Base-by-base conservation (phyloP, 495 filamentous ascomycete genomes). In the Trichoderma parareesei region DNA sequence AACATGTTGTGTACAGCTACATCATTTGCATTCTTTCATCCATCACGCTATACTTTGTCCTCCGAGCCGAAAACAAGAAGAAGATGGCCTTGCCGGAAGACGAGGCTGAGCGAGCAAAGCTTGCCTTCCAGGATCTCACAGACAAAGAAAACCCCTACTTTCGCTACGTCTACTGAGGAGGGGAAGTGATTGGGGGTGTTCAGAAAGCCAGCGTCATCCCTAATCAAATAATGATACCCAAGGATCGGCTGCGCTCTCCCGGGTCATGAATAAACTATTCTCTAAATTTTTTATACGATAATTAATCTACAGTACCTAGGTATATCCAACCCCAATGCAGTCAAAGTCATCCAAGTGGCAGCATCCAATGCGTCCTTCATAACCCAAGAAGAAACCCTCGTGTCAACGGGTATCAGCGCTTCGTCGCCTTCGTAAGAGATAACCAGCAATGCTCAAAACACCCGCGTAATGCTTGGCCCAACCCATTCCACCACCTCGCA, bases 101-200 rank as follows among this genome's bases (percentile, higher is more conserved):
- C 69, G 87, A 90, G 64, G 69, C 75, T 10, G 84, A 87, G 66
- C 75, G 84, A 67, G 86, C 87, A 66, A 83, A 83, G 67, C 69
- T 87, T 41, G 88, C 87, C 0, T 91, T 91, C 48, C 76, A 82
- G 65, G 89, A 91, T 73, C 76, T 92, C 67, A 92, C 90, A 3
- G 90, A 92, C 69, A 85, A 82, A 72, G 78, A 92, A 73, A 92
- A 92, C 68, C 81, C 83, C 2, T 88, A 87, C 67, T 93, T 92
- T 69, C 75, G 82, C 72, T 92, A 91, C 68, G 85, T 87, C 20
- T 63, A 63, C 61, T 63, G 37, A n/a, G 20, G 13, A 7, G 8
- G 20, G 14, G 37, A 9, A 4, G 7, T 5, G 46, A n/a, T 49
- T 49, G 4, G 46, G 46, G 5, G 18, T 49, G 9, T 49, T 5